Evolutionary conservation across 2,329 filamentous ascomycete species (phyloP), one percentile per base, ranked within the genome.

Genomic region (Sphaerulina populicola): DNA sequence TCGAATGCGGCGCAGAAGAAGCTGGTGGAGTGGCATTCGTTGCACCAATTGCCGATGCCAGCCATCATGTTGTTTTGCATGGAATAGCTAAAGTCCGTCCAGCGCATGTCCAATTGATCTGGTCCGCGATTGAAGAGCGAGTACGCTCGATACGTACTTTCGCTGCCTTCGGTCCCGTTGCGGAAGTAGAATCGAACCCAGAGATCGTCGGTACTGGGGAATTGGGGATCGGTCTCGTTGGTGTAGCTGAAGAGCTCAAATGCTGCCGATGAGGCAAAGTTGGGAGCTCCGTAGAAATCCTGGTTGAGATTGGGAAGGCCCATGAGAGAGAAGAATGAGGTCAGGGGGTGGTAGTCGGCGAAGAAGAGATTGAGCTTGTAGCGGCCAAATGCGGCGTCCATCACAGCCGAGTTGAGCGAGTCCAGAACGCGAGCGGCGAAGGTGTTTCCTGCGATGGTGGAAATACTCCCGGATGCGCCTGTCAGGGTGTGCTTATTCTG

Each of bases 171-270:
- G 0, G 77, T 78, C 44, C 76, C 77, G 58, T 82, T 82, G 58
- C 75, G 76, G 65, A 78, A 75, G 51, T 74, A 68, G 62, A 82
- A 79, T 15, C 76, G 72, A 29, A 82, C 74, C 64, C 68, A 77
- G 37, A 82, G 69, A 18, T 80, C 69, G 2, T 67, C 62, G 0
- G 60, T 59, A 11, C 55, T 45, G 49, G 74, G 76, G 36, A 51
- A 50, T 6, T 45, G 31, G 18, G 51, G 41, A 8, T 45, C 11
- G 2, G 51, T 46, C 23, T 56, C 51, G 41, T 68, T 65, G 10
- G 67, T 65, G 40, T 69, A 62, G 51, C 71, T 74, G 62, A 72
- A 78, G 9, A 80, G 67, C 58, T 80, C 77, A 47, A 80, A 74
- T 6, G 74, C 67, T 44, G 77, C 68, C 2, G 73, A 74, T 6